Percentiles rank a stretch among this genome's conserved stretches.
These are phyloP conservation scores for Halenospora varia DNA, from an alignment of 495 filamentous ascomycete genomes.

Conservation along the genomic window DNA sequence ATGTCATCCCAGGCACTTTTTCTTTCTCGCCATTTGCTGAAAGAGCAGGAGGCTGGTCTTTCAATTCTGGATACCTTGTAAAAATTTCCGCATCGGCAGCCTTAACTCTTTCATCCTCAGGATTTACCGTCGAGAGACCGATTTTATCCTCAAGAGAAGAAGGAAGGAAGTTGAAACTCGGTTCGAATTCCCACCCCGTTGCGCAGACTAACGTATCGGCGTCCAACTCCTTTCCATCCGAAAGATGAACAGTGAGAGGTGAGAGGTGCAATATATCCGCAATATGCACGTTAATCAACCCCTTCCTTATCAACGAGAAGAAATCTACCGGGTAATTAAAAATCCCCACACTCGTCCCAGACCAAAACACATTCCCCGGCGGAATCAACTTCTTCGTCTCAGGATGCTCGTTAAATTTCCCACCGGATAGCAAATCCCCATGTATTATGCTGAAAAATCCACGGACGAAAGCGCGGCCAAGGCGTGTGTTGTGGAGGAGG, in stretches of 20 bases:
- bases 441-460: slow-evolving; percentile 60
- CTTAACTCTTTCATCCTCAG: slow-evolving; percentile 46
- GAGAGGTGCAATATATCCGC: slow-evolving; percentile 52
- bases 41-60: slow-evolving; percentile 37
- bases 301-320: slow-evolving; percentile 53
- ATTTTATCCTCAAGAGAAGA: slow-evolving; percentile 6
- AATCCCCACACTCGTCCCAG: slow-evolving; percentile 55
- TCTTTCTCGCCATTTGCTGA: slow-evolving; percentile 28
- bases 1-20: slow-evolving; percentile 7
- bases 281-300: slow-evolving; percentile 56
- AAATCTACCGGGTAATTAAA: slow-evolving; percentile 64
- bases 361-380: slow-evolving; percentile 59
- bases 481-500: slow-evolving; percentile 53
- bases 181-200: slow-evolving; percentile 62
- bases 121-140: slow-evolving; percentile 21
- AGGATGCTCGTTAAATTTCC: slow-evolving; percentile 54
- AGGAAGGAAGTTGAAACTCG: slow-evolving; percentile 59
- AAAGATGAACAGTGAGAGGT: slow-evolving; percentile 46
- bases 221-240: slow-evolving; percentile 46
- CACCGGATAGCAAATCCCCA: slow-evolving; percentile 53
- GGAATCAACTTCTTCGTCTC: slow-evolving; percentile 60
- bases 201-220: slow-evolving; percentile 61
- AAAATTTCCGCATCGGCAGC: slow-evolving; percentile 40
- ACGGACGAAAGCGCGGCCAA: slow-evolving; percentile 64
- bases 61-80: slow-evolving; percentile 57